Base-by-base conservation (phyloP, 306 rosid species). In the Acacia melanoxylon region DNA sequence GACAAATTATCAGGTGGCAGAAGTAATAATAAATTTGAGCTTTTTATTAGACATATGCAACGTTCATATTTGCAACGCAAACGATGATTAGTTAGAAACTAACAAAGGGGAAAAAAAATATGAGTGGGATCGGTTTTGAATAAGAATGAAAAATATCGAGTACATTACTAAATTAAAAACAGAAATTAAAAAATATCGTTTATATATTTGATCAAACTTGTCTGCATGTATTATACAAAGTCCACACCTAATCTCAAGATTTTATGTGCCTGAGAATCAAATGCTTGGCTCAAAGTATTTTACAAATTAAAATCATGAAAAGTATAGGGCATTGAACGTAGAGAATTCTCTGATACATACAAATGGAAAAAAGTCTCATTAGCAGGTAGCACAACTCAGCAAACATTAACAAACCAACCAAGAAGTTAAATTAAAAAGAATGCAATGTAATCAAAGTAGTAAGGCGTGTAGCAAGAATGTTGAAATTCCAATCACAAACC, bases 181-280 rank as follows among this genome's bases (percentile, higher is more conserved):
- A 42, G 9, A 1, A 42, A 9, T 42, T 42, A 45, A 11, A 6
- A 52, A 14, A 51, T 19, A 17, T 4, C 62, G 27, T 10, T n/a
- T n/a, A n/a, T n/a, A n/a, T 22, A 66, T 13, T 31, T 10, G 17
- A 67, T 22, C 44, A 51, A 5, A 42, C 52, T 44, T 37, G 37
- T 25, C 56, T 19, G 29, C 58, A 35, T 54, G 4, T 56, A 10
- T 2, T 56, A 24, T 52, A 24, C 76, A 54, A 79, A 79, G 77
- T 70, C 83, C 5, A 56, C 29, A 70, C 71, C 77, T 79, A 58
- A 56, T 68, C 69, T 59, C 69, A 20, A 56, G 59, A 77, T 44
- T 66, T 62, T 74, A 49, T 3, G 65, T 19, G 19, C 45, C 45
- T 33, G 58, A 20, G 8, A 74, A 46, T 49, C 31, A 1, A 44